phyloP scores from a whole-genome alignment of 148 eudicot species.

The Rheum nobile region DNA sequence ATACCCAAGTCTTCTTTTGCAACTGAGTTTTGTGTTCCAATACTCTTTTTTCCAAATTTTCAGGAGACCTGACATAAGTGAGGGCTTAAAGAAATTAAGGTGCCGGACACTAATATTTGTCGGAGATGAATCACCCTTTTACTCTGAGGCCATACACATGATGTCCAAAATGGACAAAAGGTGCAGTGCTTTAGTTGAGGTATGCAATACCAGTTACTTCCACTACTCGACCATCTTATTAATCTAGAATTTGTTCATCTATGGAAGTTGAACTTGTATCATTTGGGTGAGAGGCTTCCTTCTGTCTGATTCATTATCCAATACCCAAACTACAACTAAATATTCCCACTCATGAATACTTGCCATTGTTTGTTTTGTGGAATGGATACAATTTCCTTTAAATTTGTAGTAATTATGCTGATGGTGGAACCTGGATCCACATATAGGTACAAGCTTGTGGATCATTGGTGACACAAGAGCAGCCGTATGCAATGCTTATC shows the following conservation, averaged over 20 bases:
- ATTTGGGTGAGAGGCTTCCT: neutral
- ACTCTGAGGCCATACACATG: constrained; percentile 85
- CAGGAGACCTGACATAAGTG: constrained; percentile 88
- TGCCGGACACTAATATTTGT: constrained; percentile 93
- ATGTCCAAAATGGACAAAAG: constrained; percentile 73
- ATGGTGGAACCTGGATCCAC: neutral
- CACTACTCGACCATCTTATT: neutral
- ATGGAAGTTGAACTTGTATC: neutral
- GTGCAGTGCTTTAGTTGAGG: constrained; percentile 96
- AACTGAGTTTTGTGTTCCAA: neutral
- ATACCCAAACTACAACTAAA: neutral
- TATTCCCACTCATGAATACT: neutral
- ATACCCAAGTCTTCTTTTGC: neutral
- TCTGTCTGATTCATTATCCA: neutral
- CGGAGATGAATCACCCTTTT: constrained; percentile 88
- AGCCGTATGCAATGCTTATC: constrained; percentile 89
- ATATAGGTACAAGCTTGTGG: constrained; percentile 84
- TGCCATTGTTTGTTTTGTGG: neutral
- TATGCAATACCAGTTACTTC: constrained; percentile 19
- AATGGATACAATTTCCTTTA: neutral
- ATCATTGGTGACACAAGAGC: constrained; percentile 97
- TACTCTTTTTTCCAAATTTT: constrained; percentile 16
- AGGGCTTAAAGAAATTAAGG: constrained; percentile 62
- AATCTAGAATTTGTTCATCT: neutral
- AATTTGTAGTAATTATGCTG: neutral